Evolutionary conservation across 345 rosid genomes (phyloP).

Genomic region (Salix arbutifolia): DNA sequence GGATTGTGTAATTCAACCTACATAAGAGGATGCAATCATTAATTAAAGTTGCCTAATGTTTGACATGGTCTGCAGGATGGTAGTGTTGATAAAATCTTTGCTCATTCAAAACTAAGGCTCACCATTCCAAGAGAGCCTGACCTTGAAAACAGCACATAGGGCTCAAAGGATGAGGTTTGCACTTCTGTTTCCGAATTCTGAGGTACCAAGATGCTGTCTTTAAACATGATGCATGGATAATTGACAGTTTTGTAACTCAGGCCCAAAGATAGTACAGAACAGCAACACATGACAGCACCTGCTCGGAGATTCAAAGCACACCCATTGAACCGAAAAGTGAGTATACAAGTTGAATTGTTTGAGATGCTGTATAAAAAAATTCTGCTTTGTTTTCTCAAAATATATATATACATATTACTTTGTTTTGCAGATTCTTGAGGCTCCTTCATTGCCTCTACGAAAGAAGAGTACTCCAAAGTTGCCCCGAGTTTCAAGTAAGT

Average conservation of each 20-base stretch:
- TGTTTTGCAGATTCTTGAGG: conserved; percentile 69
- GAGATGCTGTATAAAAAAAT: not conserved
- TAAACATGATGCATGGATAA: conserved; percentile 8
- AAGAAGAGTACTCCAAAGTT: conserved; percentile 73
- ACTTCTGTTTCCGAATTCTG: conserved; percentile 6
- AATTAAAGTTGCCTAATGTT: not conserved
- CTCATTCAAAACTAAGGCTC: conserved; percentile 42
- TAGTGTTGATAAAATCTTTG: conserved; percentile 36
- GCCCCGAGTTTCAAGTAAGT: conserved; percentile 87
- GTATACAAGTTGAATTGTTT: conserved; percentile 23
- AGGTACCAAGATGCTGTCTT: not conserved
- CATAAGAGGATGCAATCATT: not conserved
- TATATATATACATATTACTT: not conserved
- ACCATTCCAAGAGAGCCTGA: conserved; percentile 92
- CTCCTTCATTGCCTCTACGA: conserved; percentile 70
- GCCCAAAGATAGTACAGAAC: conserved; percentile 43
- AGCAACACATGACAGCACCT: conserved; percentile 34
- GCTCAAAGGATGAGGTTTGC: conserved; percentile 70
- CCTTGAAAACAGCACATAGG: conserved; percentile 78
- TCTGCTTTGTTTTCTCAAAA: conserved; percentile 6
- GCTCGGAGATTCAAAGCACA: conserved; percentile 80
- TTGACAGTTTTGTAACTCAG: conserved; percentile 43
- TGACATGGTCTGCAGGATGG: conserved; percentile 48
- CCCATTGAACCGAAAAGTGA: conserved; percentile 88
- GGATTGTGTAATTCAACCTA: not conserved